Base-by-base conservation (phyloP, 352 stramenopile genomes). In the Plasmopara muralis region DNA sequence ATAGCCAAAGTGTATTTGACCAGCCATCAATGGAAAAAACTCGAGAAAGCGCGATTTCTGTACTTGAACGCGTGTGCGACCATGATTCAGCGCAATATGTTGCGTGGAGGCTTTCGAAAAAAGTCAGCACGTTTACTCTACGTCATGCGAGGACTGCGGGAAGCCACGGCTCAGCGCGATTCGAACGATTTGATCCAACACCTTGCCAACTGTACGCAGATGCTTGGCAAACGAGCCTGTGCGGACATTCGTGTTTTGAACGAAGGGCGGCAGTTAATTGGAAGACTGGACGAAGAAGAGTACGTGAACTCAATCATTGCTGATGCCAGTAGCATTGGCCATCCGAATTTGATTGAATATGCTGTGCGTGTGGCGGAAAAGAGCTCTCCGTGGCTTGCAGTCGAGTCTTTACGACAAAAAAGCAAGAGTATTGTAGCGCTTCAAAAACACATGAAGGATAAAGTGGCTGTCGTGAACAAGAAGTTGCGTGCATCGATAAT, bases 21-120 rank as follows among this genome's bases (percentile, higher is more conserved):
- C 3, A 87, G 78, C 20, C 74, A 85, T 39, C 82, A 93, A 64
- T 87, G 73, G 62, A 87, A 88, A 50, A 84, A 85, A 42, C 62
- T 93, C 7, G 79, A 93, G 53, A 82, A 88, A 44, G 79, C 76
- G 9, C 75, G 82, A 8, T 85, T 75, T 12, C 62, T 88, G 56
- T 90, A 86, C 50, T 52, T 93, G 16, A 93, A 89, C 31, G 82
- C 79, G 9, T 86, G 77, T 31, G 79, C 82, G 6, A 89, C 75
- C 4, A 88, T 93, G 77, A 88, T 93, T 39, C 79, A 93, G 66
- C 73, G 77, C 4, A 90, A 89, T 33, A 74, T 93, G 60, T 58
- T 88, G n/a, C 77, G 74, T 37, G 72, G 77, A 5, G 75, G 77
- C 4, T 86, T 84, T 40, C 67, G 74, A 9, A 73, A 77, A 47